Evolutionary conservation across 1,284 basidiomycete genomes (phyloP), one percentile per base, ranked within the genome.

Genomic region (Jaminaea rosea): DNA sequence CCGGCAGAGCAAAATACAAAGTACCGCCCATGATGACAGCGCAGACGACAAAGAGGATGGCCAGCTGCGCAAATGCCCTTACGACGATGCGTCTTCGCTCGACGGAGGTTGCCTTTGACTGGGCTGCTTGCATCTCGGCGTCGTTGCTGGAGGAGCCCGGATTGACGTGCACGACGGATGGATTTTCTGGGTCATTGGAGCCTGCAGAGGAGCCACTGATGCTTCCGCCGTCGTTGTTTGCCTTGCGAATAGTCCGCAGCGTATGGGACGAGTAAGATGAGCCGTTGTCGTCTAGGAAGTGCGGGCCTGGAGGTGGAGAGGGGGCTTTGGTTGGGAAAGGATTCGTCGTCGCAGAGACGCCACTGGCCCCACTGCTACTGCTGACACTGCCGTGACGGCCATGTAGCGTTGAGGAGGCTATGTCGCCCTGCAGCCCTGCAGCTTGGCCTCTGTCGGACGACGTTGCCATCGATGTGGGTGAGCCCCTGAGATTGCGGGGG

Each of bases 1-100:
- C 55, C 0, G 71, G 71, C 7, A 73, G 47, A 0, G 59, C 61
- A 2, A 67, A 36, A 46, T 54, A 71, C 0, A 73, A 50, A 1
- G 61, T 67, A 0, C 59, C 56, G 1, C 56, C 56, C 1, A 71
- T 39, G 2, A 58, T 55, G 23, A 60, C 34, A 1, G 59, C 26
- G 27, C 66, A 67, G 17, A 62, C 52, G n/a, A 63, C 34, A 27
- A 73, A 67, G 4, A 71, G 57, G 1, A 47, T 47, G 1, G 56
- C 11, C 2, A 71, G 53, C 45, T 65, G 54, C 0, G 53, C 4
- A 1, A 51, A 48, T 2, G 66, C 63, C 1, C 62, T 50, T 0
- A 65, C 27, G 9, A 73, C 46, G 1, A 67, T 46, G n/a, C 47
- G 46, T 7, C 58, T 50, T 23, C 62, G 52, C 47, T 67, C 51